A percentile compares a stretch with the other conserved stretches of the same genome.
Conservation (phyloP, 257 asterid species). For the Scutellaria minor region DNA sequence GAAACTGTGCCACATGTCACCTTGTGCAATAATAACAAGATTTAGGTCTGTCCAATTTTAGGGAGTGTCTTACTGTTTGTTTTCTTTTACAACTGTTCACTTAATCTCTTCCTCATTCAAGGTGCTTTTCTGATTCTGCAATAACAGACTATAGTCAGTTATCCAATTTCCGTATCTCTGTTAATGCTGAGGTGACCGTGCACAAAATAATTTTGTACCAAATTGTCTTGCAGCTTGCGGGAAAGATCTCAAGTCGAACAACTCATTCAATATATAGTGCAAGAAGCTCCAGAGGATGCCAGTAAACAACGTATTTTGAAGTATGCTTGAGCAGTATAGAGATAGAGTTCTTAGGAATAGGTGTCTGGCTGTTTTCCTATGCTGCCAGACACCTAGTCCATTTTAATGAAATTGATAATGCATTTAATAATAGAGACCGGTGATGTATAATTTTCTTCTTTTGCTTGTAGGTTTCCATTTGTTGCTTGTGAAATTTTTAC, state of each 20-base stretch:
- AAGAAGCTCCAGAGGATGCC: constrained; percentile 82
- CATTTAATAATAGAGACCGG: constrained; percentile 28
- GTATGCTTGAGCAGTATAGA: constrained; percentile 50
- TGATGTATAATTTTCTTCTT: constrained; percentile 32
- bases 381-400: constrained; percentile 28
- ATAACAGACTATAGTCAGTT: not conserved
- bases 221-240: constrained; percentile 61
- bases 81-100: constrained; percentile 15
- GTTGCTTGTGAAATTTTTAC: constrained; percentile 91
- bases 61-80: not conserved
- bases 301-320: constrained; percentile 76
- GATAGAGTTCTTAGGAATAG: constrained; percentile 27
- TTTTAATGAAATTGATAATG: constrained; percentile 9
- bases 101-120: not conserved
- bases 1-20: not conserved
- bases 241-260: constrained; percentile 72
- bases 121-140: constrained; percentile 16
- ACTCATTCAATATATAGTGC: constrained; percentile 76
- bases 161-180: not conserved
- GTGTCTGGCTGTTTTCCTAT: constrained; percentile 28
- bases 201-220: constrained; percentile 21
- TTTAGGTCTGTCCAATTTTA: constrained; percentile 21
- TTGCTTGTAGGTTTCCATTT: constrained; percentile 73
- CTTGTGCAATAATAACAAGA: constrained; percentile 14
- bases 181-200: constrained; percentile 12